These are phyloP conservation scores for Kwoniella heveanensis DNA, from an alignment of 768 basidiomycete species.

Conservation along the genomic window DNA sequence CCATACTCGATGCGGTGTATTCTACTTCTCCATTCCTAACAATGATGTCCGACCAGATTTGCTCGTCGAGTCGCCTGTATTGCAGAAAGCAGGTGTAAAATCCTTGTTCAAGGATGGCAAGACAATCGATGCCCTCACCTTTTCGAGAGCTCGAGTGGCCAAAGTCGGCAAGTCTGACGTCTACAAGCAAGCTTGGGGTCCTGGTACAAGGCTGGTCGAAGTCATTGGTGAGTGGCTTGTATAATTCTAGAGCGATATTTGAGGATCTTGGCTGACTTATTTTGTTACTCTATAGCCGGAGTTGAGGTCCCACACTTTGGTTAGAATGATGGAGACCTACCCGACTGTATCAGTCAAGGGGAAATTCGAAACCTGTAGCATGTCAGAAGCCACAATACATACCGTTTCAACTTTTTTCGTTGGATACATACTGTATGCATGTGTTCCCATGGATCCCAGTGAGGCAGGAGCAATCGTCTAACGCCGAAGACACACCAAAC, in stretches of 20 bases:
- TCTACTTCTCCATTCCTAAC: conserved; percentile 23
- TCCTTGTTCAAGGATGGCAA: conserved; percentile 17
- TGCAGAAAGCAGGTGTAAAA: conserved; percentile 5
- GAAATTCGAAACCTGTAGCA: too few relatives aligned
- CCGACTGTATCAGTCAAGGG: too few relatives aligned
- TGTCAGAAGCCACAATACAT: too few relatives aligned
- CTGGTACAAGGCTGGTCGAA: conserved; percentile 11
- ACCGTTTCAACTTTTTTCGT: too few relatives aligned
- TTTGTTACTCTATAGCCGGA: too few relatives aligned
- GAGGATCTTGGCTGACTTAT: too few relatives aligned
- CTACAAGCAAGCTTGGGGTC: conserved; percentile 19
- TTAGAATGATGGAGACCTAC: too few relatives aligned
- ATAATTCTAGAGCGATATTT: background rate
- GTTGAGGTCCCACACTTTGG: too few relatives aligned
- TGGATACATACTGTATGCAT: too few relatives aligned
- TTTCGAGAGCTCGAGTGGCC: conserved; percentile 10
- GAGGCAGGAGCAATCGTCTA: too few relatives aligned
- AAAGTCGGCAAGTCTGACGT: conserved; percentile 22
- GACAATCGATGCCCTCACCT: conserved; percentile 12
- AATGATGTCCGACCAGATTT: conserved; percentile 14
- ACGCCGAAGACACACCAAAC: too few relatives aligned
- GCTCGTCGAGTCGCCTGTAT: conserved; percentile 12
- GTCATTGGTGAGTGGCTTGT: conserved; percentile 16
- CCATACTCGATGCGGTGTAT: conserved; percentile 21
- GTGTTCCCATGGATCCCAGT: too few relatives aligned